A percentile compares a stretch with the other conserved stretches of the same genome.
Evolutionary conservation across 225 moss, liverwort and hornwort species (phyloP).

Genomic region (Anthoceros angustus): DNA sequence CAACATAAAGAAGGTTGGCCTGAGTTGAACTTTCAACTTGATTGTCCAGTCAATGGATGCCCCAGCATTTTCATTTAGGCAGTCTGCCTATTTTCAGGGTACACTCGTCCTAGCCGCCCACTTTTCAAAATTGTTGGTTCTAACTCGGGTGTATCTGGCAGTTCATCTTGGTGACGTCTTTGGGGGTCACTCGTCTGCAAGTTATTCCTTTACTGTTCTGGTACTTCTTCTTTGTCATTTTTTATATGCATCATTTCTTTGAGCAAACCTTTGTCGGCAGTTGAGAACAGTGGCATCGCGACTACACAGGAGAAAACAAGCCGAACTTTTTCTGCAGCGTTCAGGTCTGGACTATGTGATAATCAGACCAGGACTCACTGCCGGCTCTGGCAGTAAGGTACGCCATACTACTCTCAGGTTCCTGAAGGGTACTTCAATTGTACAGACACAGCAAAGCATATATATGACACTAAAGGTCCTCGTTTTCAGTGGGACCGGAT

Average conservation of each 20-base stretch:
- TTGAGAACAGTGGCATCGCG: background rate
- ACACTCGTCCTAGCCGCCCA: no score
- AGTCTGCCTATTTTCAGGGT: no score
- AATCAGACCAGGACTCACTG: constrained; percentile 79
- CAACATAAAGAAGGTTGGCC: constrained; percentile 60
- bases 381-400: constrained; percentile 28
- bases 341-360: constrained; percentile 81
- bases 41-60: background rate
- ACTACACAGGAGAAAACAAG: constrained; percentile 64
- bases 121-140: no score
- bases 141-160: constrained; percentile 13
- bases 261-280: background rate
- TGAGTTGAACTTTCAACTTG: background rate
- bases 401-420: background rate
- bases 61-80: no score
- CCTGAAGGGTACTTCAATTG: background rate
- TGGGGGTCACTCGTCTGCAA: constrained; percentile 70
- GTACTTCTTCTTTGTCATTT: constrained; percentile 16
- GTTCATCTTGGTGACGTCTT: constrained; percentile 70
- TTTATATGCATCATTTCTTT: background rate
- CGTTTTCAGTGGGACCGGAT: constrained; percentile 36
- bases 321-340: constrained; percentile 80
- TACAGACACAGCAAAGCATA: background rate
- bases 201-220: constrained; percentile 73
- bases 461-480: background rate